These are phyloP conservation scores for Penicillium ucsense DNA, from an alignment of 495 filamentous ascomycete genomes.

Conservation along the genomic window DNA sequence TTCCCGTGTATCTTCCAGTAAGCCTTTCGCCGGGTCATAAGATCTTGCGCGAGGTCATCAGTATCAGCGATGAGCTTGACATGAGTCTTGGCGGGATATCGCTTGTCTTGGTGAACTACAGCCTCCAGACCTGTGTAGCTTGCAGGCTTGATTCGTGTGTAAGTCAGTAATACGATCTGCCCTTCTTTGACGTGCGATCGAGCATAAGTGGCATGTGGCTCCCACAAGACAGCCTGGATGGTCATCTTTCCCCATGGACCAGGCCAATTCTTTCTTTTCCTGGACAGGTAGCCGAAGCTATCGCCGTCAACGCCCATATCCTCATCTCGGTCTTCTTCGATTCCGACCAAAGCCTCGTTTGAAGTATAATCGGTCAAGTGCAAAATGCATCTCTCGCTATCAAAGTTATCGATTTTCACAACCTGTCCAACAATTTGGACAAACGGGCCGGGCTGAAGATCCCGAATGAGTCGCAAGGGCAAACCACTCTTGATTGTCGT, in stretches of 20 bases:
- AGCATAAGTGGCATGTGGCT: conserved; percentile 53
- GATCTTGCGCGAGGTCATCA: conserved; percentile 45
- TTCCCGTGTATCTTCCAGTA: conserved; percentile 43
- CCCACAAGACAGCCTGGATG: conserved; percentile 63
- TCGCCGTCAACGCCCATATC: conserved; percentile 39
- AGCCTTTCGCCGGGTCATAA: conserved; percentile 51
- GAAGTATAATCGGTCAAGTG: conserved; percentile 84
- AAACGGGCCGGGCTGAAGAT: conserved; percentile 46
- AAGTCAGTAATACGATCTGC: conserved; percentile 55
- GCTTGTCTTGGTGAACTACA: conserved; percentile 52
- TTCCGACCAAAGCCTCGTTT: conserved; percentile 51
- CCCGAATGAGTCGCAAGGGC: conserved; percentile 58
- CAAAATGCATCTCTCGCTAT: conserved; percentile 44
- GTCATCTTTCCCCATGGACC: conserved; percentile 71
- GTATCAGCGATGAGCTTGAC: conserved; percentile 38
- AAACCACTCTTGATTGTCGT: conserved; percentile 6
- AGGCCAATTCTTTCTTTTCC: conserved; percentile 44
- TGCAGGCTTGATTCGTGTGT: conserved; percentile 56
- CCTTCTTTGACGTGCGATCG: conserved; percentile 45
- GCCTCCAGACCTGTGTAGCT: conserved; percentile 58
- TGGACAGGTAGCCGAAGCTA: conserved; percentile 32
- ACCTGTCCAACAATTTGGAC: conserved; percentile 72
- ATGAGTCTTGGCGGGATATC: conserved; percentile 40
- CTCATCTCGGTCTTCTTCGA: conserved; percentile 29
- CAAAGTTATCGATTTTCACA: conserved; percentile 48